Evolutionary conservation across 2,329 filamentous ascomycete species (phyloP), one percentile per base, ranked within the genome.

Genomic region (Paraphoma chrysanthemicola): DNA sequence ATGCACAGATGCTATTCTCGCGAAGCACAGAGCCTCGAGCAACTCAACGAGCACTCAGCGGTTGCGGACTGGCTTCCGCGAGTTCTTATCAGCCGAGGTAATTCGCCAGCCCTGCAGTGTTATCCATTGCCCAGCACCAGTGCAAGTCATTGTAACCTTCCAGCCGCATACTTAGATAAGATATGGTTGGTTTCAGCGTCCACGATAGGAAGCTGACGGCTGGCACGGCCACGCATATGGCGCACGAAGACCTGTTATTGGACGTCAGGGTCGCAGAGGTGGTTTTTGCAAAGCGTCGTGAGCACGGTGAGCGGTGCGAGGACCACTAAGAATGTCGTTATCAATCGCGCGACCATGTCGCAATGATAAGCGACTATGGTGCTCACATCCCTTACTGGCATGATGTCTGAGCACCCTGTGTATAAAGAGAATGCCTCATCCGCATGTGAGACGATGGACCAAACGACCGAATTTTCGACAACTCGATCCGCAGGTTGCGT

Each of bases 341-440:
- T 75, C 73, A 71, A 70, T 71, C 55, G 66, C 66, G 68, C 67
- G 67, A 73, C 72, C 67, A 70, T 71, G 56, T 65, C 68, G 69
- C 67, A 68, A 73, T 69, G 71, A 75, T 75, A 75, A 72, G 70
- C 64, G 64, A 67, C 60, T 57, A 71, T 70, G 64, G 69, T 66
- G 43, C 62, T 69, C 64, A 68, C 55, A 58, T 52, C 50, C 45
- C 44, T 23, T 23, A 23, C 46, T 42, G n/a, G 12, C 14, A 23
- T 23, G 23, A 23, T 23, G 23, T 42, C 39, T 42, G 39, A 42
- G 39, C 39, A 17, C 39, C n/a, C 28, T 41, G n/a, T 29, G 48
- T 59, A 59, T 59, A 59, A 59, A 47, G 42, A 38, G 10, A 46
- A 12, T 4, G 48, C n/a, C 17, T 28, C 4, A 48, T 53, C 52